phyloP scores from a whole-genome alignment of 441 rosid species.

The Aquilaria agallochum region DNA sequence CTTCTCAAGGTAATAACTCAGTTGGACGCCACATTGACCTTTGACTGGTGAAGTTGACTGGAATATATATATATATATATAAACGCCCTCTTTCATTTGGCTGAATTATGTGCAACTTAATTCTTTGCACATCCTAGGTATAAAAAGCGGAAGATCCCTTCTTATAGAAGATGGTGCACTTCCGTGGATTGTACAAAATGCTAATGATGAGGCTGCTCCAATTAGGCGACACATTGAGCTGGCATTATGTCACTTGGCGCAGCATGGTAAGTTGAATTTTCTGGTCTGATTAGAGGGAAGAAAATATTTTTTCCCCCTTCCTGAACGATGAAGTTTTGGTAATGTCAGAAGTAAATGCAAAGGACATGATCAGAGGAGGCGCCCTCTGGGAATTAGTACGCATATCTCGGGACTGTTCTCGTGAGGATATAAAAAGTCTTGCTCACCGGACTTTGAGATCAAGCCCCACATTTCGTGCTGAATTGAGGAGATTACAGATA shows the following conservation, averaged over 20 bases:
- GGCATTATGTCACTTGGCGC: conserved; percentile 97
- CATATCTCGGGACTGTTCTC: conserved; percentile 84
- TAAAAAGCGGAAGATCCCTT: conserved; percentile 73
- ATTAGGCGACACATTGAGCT: conserved; percentile 98
- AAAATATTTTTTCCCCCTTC: neutral
- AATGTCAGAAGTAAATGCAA: conserved; percentile 84
- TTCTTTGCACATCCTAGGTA: conserved; percentile 36
- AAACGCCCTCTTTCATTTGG: neutral
- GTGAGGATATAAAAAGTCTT: conserved; percentile 90
- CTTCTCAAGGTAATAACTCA: conserved; percentile 57
- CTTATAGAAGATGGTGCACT: conserved; percentile 93
- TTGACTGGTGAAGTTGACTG: conserved; percentile 6
- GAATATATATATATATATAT: no score
- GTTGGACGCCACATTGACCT: neutral
- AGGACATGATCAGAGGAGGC: conserved; percentile 92
- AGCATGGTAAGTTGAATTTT: conserved; percentile 63
- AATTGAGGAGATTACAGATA: conserved; percentile 79
- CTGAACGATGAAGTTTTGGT: conserved; percentile 5
- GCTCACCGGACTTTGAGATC: conserved; percentile 73
- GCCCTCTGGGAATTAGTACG: conserved; percentile 98
- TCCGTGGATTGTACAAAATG: conserved; percentile 95
- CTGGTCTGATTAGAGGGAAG: neutral
- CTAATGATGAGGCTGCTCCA: conserved; percentile 82
- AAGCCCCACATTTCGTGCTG: conserved; percentile 69
- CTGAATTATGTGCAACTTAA: neutral